Conservation (phyloP, 2,329 filamentous ascomycete species). For the Botrytis byssoidea region DNA sequence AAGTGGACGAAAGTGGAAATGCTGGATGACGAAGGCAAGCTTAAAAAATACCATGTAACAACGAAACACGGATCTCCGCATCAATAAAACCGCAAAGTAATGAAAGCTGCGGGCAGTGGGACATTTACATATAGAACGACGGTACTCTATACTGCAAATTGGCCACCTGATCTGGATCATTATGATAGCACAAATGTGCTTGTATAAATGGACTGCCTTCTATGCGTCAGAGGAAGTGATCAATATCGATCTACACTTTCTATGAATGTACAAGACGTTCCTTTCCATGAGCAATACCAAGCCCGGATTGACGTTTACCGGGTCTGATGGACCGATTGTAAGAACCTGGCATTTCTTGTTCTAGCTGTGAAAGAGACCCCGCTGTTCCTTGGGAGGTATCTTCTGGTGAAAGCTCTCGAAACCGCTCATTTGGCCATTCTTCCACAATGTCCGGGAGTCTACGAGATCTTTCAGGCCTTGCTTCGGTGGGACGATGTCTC, state of each 20-base stretch:
- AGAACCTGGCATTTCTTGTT: not conserved
- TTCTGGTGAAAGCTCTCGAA: not conserved
- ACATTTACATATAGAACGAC: not conserved
- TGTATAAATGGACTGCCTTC: not conserved
- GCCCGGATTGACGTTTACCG: not conserved
- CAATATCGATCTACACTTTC: not conserved
- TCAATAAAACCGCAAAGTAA: not conserved
- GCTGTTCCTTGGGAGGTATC: not conserved
- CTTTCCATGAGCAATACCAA: constrained; percentile 4
- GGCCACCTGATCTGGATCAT: not conserved
- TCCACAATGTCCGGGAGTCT: not conserved
- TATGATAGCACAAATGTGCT: not conserved
- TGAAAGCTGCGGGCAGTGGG: not conserved
- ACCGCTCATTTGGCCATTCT: not conserved
- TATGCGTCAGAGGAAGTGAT: not conserved
- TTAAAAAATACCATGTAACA: not conserved
- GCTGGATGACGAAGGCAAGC: constrained; percentile 17
- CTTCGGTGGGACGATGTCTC: not conserved
- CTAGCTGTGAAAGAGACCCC: not conserved
- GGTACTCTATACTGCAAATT: not conserved
- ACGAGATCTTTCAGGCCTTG: not conserved
- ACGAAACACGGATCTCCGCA: not conserved
- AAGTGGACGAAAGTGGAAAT: constrained; percentile 30
- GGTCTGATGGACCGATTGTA: not conserved
- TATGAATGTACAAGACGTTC: not conserved